A percentile compares a stretch with the other conserved stretches of the same genome.
phyloP scores from a whole-genome alignment of 352 stramenopile genomes.

The Globisporangium splendens region DNA sequence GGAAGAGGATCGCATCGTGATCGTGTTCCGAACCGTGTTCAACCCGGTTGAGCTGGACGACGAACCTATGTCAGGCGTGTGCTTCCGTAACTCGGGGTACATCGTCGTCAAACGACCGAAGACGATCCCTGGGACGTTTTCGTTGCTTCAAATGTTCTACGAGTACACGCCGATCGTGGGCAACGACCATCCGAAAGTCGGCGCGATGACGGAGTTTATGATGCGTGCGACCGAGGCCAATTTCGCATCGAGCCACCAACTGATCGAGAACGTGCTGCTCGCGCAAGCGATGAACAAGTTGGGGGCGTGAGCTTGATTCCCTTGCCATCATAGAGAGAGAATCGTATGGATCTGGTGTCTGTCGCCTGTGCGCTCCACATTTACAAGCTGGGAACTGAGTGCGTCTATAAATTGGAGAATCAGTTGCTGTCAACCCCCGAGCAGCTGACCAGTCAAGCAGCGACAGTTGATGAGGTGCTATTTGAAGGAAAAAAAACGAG shows the following conservation, averaged over 20 bases:
- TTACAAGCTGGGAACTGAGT: too few species aligned
- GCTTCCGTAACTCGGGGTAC: conserved; percentile 54
- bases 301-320: too few species aligned
- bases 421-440: too few species aligned
- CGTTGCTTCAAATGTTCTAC: conserved; percentile 26
- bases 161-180: conserved; percentile 25
- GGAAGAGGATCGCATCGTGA: conserved; percentile 38
- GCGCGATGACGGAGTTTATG: conserved; percentile 42
- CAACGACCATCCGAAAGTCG: conserved; percentile 19
- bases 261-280: conserved; percentile 56
- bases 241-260: conserved; percentile 25
- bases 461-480: too few species aligned
- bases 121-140: conserved; percentile 9
- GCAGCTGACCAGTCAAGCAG: too few species aligned
- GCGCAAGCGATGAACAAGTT: conserved; percentile 14
- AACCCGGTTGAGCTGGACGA: conserved; percentile 44
- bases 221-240: conserved; percentile 29
- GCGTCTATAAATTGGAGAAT: too few species aligned
- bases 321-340: too few species aligned
- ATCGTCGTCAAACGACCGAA: conserved; percentile 27
- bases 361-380: too few species aligned
- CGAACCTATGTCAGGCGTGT: conserved; percentile 30
- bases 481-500: too few species aligned
- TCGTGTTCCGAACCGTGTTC: conserved; percentile 51
- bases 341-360: too few species aligned